A percentile compares a stretch with the other conserved stretches of the same genome.
phyloP scores from a whole-genome alignment of 1,139 yeast species.

The Sugiyamaella neomexicana region DNA sequence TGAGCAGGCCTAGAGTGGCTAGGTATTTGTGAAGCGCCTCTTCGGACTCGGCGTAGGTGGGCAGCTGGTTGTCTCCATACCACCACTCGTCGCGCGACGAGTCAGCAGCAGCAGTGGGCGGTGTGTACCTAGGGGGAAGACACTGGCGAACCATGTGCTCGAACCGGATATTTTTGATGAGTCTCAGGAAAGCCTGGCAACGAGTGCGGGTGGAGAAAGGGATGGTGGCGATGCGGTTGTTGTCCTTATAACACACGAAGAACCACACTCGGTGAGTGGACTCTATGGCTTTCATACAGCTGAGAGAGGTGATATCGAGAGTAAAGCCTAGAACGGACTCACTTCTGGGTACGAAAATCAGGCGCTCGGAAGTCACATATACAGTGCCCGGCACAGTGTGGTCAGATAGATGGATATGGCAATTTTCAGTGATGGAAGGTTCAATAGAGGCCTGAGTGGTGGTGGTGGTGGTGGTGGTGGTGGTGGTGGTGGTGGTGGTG shows the following conservation, averaged over 20 bases:
- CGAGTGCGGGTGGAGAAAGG: conserved; percentile 35
- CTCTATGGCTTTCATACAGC: conserved; percentile 35
- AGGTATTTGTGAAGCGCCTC: conserved; percentile 33
- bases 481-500: not conserved
- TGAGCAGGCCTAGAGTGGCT: conserved; percentile 29
- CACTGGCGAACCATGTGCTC: conserved; percentile 37
- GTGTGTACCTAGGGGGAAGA: conserved; percentile 35
- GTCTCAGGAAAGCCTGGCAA: conserved; percentile 34
- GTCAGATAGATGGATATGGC: conserved; percentile 29
- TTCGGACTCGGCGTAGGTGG: conserved; percentile 34
- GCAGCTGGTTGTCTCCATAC: conserved; percentile 32
- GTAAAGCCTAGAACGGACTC: conserved; percentile 29
- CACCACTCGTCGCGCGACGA: conserved; percentile 33
- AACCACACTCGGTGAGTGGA: conserved; percentile 27
- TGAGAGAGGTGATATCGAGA: conserved; percentile 31
- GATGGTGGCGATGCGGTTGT: conserved; percentile 30
- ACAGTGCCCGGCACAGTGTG: conserved; percentile 32
- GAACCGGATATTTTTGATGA: conserved; percentile 37
- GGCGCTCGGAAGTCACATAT: conserved; percentile 37
- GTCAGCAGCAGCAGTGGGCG: conserved; percentile 2
- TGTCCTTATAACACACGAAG: conserved; percentile 31
- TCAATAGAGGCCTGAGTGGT: no score
- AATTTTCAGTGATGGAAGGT: conserved; percentile 21
- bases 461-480: not conserved
- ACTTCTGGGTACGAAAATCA: conserved; percentile 33